Conservation (phyloP, 1,284 basidiomycete genomes). For the Vanrija sp. region DNA sequence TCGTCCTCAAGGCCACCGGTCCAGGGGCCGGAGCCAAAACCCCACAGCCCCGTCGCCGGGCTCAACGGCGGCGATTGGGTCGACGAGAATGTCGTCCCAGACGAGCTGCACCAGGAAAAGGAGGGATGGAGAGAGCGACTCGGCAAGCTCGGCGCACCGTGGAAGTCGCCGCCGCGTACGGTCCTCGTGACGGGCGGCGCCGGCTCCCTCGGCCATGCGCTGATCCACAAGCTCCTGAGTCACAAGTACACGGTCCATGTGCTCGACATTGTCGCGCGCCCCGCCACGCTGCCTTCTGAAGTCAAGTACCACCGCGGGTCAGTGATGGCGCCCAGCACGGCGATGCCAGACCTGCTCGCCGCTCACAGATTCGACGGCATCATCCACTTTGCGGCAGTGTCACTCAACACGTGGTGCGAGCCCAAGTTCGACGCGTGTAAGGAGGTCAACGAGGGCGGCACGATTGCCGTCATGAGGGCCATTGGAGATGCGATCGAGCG, state of each 20-base stretch:
- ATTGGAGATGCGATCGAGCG: conserved; percentile 12
- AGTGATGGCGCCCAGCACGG: conserved; percentile 21
- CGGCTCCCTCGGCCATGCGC: conserved; percentile 33
- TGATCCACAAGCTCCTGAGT: background rate
- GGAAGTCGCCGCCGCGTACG: conserved; percentile 52
- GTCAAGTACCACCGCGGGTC: conserved; percentile 21
- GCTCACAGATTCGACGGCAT: conserved; percentile 30
- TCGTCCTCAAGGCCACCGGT: background rate
- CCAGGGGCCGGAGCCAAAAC: too few species aligned
- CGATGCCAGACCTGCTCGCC: conserved; percentile 13
- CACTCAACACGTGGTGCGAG: conserved; percentile 39
- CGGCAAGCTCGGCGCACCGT: background rate
- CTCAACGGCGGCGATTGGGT: conserved; percentile 1
- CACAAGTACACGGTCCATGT: conserved; percentile 29
- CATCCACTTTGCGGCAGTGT: conserved; percentile 43
- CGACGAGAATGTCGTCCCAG: conserved; percentile 6
- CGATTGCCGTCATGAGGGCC: conserved; percentile 26
- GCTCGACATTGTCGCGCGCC: conserved; percentile 27
- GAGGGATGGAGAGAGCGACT: background rate
- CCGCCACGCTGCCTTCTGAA: conserved; percentile 17
- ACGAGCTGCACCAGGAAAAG: conserved; percentile 2
- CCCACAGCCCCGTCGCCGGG: background rate
- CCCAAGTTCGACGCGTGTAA: conserved; percentile 34
- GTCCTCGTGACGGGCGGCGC: conserved; percentile 45
- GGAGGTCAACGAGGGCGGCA: conserved; percentile 37